phyloP scores from a whole-genome alignment of 768 basidiomycete species.

The Boletus edulis region DNA sequence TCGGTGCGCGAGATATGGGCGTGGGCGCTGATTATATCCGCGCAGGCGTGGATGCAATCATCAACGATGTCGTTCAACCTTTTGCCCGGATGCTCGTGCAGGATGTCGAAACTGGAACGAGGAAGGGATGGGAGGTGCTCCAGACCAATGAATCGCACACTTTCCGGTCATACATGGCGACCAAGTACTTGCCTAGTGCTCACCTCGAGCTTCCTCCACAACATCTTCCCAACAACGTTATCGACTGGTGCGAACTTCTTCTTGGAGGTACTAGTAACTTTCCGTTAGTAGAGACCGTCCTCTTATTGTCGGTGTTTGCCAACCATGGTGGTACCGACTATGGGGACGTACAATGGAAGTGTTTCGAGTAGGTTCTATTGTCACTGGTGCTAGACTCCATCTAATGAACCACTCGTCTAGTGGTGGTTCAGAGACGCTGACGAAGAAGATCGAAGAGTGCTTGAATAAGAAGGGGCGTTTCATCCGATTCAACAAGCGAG shows the following conservation, averaged over 20 bases:
- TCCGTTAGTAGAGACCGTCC: neutral
- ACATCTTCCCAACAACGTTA: slow-evolving; percentile 17
- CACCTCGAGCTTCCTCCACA: slow-evolving; percentile 13
- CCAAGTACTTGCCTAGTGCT: slow-evolving; percentile 20
- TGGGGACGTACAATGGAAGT: slow-evolving; percentile 3
- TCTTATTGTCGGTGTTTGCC: neutral
- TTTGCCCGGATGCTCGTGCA: slow-evolving; percentile 17
- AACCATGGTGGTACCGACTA: neutral
- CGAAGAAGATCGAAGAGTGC: slow-evolving; percentile 1
- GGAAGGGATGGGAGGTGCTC: slow-evolving; percentile 27
- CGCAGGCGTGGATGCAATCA: slow-evolving; percentile 18
- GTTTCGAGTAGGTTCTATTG: slow-evolving; percentile 5
- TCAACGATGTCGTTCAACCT: slow-evolving; percentile 11
- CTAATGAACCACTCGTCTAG: neutral
- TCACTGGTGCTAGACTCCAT: neutral
- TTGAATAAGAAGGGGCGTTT: neutral
- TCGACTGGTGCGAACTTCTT: slow-evolving; percentile 26
- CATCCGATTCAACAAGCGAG: neutral
- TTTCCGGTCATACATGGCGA: slow-evolving; percentile 19
- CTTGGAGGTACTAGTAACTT: neutral
- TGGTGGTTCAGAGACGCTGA: slow-evolving; percentile 2
- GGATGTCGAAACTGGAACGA: slow-evolving; percentile 16
- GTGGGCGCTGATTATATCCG: slow-evolving; percentile 10
- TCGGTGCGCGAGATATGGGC: slow-evolving; percentile 7
- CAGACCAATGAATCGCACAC: slow-evolving; percentile 28